Base-by-base conservation (phyloP, 768 basidiomycete species). In the Pleurotus giganteus region DNA sequence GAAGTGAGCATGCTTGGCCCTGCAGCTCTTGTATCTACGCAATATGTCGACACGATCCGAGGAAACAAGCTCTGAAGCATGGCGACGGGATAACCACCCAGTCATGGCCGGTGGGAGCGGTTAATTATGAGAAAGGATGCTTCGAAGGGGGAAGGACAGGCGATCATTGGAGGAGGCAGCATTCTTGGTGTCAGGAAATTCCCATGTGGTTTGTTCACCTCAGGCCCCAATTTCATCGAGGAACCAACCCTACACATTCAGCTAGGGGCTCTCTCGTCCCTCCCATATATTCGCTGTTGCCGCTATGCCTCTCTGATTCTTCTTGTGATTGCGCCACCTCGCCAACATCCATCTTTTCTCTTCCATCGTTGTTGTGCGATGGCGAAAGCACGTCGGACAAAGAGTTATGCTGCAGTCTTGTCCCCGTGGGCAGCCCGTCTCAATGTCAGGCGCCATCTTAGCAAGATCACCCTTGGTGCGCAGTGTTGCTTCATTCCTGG, bases 371-470 rank as follows among this genome's bases (percentile, higher is more conserved):
- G 21, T 9, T 15, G 46, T 27, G 36, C 29, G 6, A 51, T 51
- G 49, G 49, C 49, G 34, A 51, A 24, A 37, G 49, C 29, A 4
- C 29, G 49, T 32, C 32, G 49, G 46, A 27, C 56, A 21, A 59
- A 44, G 37, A 57, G 58, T 19, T 64, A 60, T 37, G 28, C 57
- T 29, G 59, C 60, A 3, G 46, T 43, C 21, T 56, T 66, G 21
- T 60, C 61, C 41, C 65, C 62, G 26, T 54, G 57, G 59, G 65
- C 64, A 24, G 61, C 58, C 17, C 58, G 59, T 11, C 60, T 66
- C 34, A 66, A 60, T 57, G 28, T 66, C 34, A 61, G 61, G 45
- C 60, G 61, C 24, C 61, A 62, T 54, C 62, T 67, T 28, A 59
- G 56, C 39, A 55, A 59, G 31, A 54, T 67, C 37, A 62, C 62